Conservation (phyloP, 805 yeast species). For the Candida nemodendra region DNA sequence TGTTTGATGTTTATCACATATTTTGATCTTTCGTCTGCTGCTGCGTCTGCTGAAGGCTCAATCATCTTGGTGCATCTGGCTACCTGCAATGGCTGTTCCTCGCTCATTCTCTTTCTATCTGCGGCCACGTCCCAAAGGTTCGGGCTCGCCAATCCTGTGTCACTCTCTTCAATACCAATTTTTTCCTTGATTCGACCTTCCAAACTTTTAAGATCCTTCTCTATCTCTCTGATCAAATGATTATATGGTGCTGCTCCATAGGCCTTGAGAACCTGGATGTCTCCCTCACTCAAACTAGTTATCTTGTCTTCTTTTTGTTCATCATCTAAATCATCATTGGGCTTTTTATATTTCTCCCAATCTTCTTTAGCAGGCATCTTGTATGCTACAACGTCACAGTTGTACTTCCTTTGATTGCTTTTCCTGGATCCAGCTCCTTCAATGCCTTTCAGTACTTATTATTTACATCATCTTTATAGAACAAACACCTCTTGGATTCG, state of each 20-base stretch:
- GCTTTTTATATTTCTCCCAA: constrained; percentile 96
- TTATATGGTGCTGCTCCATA: constrained; percentile 98
- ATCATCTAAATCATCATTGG: constrained; percentile 61
- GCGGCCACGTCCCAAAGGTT: constrained; percentile 97
- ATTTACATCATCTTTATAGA: too few species aligned
- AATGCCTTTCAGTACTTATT: too few species aligned
- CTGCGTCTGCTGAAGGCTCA: constrained; percentile 46
- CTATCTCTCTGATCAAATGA: constrained; percentile 72
- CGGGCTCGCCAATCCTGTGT: constrained; percentile 97
- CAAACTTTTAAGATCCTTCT: constrained; percentile 79
- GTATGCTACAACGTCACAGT: too few species aligned
- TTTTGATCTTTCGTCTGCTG: constrained; percentile 75
- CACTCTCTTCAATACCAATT: constrained; percentile 91
- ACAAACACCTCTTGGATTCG: constrained; percentile 1
- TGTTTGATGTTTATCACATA: constrained; percentile 97
- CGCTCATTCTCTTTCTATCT: constrained; percentile 87
- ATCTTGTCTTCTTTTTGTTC: constrained; percentile 66
- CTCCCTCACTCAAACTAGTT: constrained; percentile 90
- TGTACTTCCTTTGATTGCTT: too few species aligned
- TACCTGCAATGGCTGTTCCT: constrained; percentile 95
- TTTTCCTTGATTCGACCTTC: constrained; percentile 90
- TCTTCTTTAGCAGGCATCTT: constrained; percentile 94
- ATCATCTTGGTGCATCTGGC: constrained; percentile 98
- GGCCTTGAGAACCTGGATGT: constrained; percentile 93
- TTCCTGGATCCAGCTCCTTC: too few species aligned